These are phyloP conservation scores for Cichorium intybus DNA, from an alignment of 140 eudicot genomes.

Conservation along the genomic window DNA sequence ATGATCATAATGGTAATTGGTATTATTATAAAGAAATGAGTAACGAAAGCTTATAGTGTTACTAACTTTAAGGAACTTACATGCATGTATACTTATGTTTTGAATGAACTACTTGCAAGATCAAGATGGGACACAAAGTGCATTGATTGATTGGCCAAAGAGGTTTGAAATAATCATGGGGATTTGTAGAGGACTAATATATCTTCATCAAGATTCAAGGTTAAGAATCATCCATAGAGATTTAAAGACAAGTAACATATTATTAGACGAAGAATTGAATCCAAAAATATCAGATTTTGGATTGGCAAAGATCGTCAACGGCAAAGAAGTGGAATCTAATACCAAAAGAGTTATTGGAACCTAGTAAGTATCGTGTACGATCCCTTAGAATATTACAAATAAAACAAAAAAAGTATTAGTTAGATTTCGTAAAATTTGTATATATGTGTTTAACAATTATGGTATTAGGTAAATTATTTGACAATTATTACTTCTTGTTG, in stretches of 20 bases:
- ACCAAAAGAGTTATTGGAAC: conserved; percentile 53
- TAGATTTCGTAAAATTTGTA: background rate
- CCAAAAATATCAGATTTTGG: conserved; percentile 62
- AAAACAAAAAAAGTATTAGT: background rate
- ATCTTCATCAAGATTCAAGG: conserved; percentile 53
- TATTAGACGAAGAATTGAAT: conserved; percentile 51
- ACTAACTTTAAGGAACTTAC: background rate
- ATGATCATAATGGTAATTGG: background rate
- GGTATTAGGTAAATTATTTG: background rate
- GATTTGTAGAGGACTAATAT: conserved; percentile 43
- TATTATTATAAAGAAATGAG: background rate
- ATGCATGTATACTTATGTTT: conserved; percentile 4
- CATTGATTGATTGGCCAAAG: conserved; percentile 36
- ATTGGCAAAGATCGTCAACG: conserved; percentile 50
- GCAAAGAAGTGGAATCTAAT: conserved; percentile 41
- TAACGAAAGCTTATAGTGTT: background rate
- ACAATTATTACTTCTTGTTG: background rate
- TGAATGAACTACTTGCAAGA: conserved; percentile 17
- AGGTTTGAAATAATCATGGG: conserved; percentile 48
- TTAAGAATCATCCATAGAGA: conserved; percentile 46
- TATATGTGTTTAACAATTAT: background rate
- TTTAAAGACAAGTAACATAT: conserved; percentile 46
- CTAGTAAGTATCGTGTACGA: conserved; percentile 33
- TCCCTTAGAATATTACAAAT: too few species aligned
- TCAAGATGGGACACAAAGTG: conserved; percentile 31